A percentile compares a stretch with the other conserved stretches of the same genome.
phyloP scores from a whole-genome alignment of 2,329 filamentous ascomycete species.

The Penicillium sp. region DNA sequence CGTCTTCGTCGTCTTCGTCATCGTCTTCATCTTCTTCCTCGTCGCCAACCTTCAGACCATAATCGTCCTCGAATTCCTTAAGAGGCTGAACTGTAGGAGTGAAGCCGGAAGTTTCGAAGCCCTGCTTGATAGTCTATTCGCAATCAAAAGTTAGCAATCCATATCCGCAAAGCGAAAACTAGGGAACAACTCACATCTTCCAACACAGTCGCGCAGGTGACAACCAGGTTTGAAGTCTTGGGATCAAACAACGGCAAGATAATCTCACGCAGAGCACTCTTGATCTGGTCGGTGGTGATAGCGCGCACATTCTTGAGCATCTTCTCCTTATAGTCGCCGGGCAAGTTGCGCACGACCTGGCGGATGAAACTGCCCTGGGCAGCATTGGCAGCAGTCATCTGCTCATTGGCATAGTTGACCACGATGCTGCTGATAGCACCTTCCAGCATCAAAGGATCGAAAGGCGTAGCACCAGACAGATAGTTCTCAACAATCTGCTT shows the following conservation, averaged over 20 bases:
- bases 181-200: constrained; percentile 64
- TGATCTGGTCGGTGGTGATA: constrained; percentile 75
- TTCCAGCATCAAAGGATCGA: constrained; percentile 82
- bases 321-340: constrained; percentile 73
- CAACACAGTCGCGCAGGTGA: constrained; percentile 85
- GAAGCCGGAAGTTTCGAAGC: constrained; percentile 75
- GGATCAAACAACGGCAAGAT: constrained; percentile 79
- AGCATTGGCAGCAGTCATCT: constrained; percentile 78
- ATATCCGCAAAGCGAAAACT: constrained; percentile 3
- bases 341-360: constrained; percentile 73
- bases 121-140: constrained; percentile 68
- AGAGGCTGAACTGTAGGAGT: constrained; percentile 72
- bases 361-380: constrained; percentile 81
- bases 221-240: constrained; percentile 76
- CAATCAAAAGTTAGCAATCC: constrained; percentile 12
- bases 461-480: constrained; percentile 66
- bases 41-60: constrained; percentile 69
- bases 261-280: constrained; percentile 68
- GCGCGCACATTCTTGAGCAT: constrained; percentile 74
- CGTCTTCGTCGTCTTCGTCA: constrained; percentile 54
- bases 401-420: constrained; percentile 80
- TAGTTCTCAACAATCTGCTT: constrained; percentile 73
- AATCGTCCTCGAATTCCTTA: constrained; percentile 82
- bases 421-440: constrained; percentile 90
- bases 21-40: constrained; percentile 61